Base-by-base conservation (phyloP, 2,329 filamentous ascomycete species). In the Fusarium ambrosium region DNA sequence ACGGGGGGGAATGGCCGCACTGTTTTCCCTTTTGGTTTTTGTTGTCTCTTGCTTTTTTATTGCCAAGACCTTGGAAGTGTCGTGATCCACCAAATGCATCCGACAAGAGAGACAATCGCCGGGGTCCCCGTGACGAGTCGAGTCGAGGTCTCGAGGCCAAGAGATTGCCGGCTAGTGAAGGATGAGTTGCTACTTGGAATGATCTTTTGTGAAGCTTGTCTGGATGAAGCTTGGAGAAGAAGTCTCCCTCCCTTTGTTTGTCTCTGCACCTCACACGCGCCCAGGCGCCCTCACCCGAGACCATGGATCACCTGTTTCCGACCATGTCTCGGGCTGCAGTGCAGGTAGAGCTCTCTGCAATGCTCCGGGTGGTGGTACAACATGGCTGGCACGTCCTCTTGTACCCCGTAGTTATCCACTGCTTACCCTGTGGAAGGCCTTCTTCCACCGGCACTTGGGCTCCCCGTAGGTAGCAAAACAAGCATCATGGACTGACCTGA, bases 31-130 rank as follows among this genome's bases (percentile, higher is more conserved):
- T 61, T 70, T 70, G 27, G 63, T 51, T 37, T 37, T 39, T 22
- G n/a, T 62, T 43, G 39, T 27, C 53, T 51, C 36, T 43, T 43
- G 56, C 43, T 27, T 27, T 34, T 48, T 66, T 58, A 37, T 39
- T 34, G 73, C 73, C 73, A 75, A 75, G 73, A 41, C 14, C 6
- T 34, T 6, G 27, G 29, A 27, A 27, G 63, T 53, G 34, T 37
- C 55, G 6, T 61, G 63, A 32, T 69, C 73, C 73, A 39, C 20
- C 48, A 27, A 27, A 27, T 4, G 36, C 29, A 51, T 20, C 43
- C 56, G 41, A 62, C 39, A 48, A 41, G 37, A 34, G 8, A 24
- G 43, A 41, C 59, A 55, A 51, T 41, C 34, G 18, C 62, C n/a
- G 48, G 36, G 34, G 34, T 8, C 34, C 61, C 51, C 29, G 61